Base-by-base conservation (phyloP, 768 basidiomycete genomes). In the Suillus tomentosus region DNA sequence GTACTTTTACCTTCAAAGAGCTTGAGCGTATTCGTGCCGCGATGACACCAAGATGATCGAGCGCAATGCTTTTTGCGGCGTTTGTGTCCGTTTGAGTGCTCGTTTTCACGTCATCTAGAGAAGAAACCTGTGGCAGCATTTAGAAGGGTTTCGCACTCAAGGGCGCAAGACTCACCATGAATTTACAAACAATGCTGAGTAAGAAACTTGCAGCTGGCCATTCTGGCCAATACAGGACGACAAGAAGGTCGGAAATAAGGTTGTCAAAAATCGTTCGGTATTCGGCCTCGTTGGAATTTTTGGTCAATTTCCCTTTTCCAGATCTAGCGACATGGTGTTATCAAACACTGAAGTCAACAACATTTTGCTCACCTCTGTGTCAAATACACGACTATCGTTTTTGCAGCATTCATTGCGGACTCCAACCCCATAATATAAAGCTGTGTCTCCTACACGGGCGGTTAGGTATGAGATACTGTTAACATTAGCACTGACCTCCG, bases 21-120 rank as follows among this genome's bases (percentile, higher is more conserved):
- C 85, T 88, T 0, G 84, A 78, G 39, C 91, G 84, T 48, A 99
- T 83, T 48, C 87, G 85, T 5, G 95, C 91, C 27, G 92, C 95
- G 60, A 99, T 93, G n/a, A 89, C 83, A 11, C 97, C 97, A 0
- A 99, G 80, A 76, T 99, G 94, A 72, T 99, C 97, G 42, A 99
- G 80, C 0, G 95, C 93, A 66, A 97, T 88, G 1, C 87, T 88
- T 74, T 95, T 96, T 0, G 90, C 88, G 0, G 94, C 93, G 69
- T 92, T 95, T 43, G 82, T 86, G 71, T 99, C 97, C 31, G 79
- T 78, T 42, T 84, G 79, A 17, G 78, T 80, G 17, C 81, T 81
- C 6, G 85, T 84, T 71, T 94, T 95, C 43, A 89, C 81, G 68
- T 97, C 95, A 62, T 95, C 91, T 36, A 98, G 77, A 0, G 90